Percentiles rank a stretch among this genome's conserved stretches.
These are phyloP conservation scores for Macrophomina phaseolina DNA, from an alignment of 2,329 filamentous ascomycete species.

Conservation along the genomic window DNA sequence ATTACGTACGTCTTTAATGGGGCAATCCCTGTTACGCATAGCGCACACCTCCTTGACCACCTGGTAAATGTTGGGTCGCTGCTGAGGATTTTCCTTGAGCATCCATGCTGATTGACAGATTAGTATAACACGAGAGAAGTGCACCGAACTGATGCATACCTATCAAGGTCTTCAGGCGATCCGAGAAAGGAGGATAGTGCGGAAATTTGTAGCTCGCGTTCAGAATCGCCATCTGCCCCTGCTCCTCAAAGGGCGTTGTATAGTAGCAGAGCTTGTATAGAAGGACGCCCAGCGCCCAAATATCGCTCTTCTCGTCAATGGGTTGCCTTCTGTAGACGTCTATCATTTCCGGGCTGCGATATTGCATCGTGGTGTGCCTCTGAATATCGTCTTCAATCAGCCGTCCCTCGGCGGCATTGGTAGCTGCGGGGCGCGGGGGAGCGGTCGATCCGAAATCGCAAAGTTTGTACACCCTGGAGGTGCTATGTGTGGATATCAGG, in stretches of 20 bases:
- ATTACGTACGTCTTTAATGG: constrained; percentile 81
- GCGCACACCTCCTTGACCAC: constrained; percentile 83
- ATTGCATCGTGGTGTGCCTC: constrained; percentile 95
- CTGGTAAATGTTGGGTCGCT: constrained; percentile 91
- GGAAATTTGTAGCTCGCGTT: constrained; percentile 96
- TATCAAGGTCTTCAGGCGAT: constrained; percentile 86
- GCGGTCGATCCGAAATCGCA: constrained; percentile 98
- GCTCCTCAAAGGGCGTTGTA: constrained; percentile 97
- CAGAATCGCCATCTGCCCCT: constrained; percentile 94
- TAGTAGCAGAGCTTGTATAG: constrained; percentile 99
- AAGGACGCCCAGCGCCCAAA: constrained; percentile 94
- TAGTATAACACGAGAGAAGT: neutral
- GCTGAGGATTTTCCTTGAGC: constrained; percentile 81
- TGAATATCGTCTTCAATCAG: constrained; percentile 97
- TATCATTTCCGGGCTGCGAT: constrained; percentile 97
- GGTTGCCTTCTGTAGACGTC: constrained; percentile 96
- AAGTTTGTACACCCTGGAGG: constrained; percentile 84
- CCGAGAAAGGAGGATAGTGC: constrained; percentile 85
- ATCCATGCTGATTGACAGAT: constrained; percentile 71
- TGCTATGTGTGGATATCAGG: constrained; percentile 74
- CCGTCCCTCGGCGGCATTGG: constrained; percentile 84
- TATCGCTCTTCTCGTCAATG: constrained; percentile 98
- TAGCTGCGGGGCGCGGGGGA: constrained; percentile 80
- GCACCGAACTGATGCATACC: constrained; percentile 59
- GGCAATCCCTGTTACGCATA: constrained; percentile 86